These are phyloP conservation scores for Gomphus bonarii DNA, from an alignment of 1,284 basidiomycete species.

Conservation along the genomic window DNA sequence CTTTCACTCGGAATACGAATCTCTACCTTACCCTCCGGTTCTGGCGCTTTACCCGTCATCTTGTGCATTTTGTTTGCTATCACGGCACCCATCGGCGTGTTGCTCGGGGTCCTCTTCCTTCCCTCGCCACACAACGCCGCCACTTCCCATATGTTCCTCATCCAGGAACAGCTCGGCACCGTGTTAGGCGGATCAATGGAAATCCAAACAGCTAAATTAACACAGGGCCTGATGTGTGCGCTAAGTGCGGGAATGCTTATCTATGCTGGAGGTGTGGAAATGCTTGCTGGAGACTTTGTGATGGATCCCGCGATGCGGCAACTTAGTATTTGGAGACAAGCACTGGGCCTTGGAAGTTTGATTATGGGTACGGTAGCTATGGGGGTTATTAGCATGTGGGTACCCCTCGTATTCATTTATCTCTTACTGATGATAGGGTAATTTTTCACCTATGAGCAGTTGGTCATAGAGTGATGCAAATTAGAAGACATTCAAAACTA, in stretches of 20 bases:
- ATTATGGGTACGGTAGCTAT: conserved; percentile 18
- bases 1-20: conserved; percentile 70
- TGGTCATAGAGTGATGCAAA: not conserved
- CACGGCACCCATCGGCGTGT: conserved; percentile 60
- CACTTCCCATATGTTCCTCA: not conserved
- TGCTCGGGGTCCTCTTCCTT: conserved; percentile 42
- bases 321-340: conserved; percentile 26
- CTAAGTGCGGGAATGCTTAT: conserved; percentile 72
- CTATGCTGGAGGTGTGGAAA: conserved; percentile 69
- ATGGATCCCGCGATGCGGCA: conserved; percentile 35
- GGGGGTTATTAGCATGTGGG: conserved; percentile 18
- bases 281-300: conserved; percentile 72
- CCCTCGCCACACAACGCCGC: conserved; percentile 11
- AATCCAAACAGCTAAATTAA: conserved; percentile 32
- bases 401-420: not conserved
- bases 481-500: no score
- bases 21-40: conserved; percentile 40
- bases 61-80: conserved; percentile 58
- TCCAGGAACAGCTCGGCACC: not conserved
- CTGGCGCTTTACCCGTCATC: conserved; percentile 29
- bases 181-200: not conserved
- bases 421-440: not conserved
- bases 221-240: conserved; percentile 62
- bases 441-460: not conserved
- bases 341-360: conserved; percentile 16